Percentiles rank a stretch among this genome's conserved stretches.
These are phyloP conservation scores for Monosporascus cannonballus DNA, from an alignment of 2,329 filamentous ascomycete genomes.

Conservation along the genomic window DNA sequence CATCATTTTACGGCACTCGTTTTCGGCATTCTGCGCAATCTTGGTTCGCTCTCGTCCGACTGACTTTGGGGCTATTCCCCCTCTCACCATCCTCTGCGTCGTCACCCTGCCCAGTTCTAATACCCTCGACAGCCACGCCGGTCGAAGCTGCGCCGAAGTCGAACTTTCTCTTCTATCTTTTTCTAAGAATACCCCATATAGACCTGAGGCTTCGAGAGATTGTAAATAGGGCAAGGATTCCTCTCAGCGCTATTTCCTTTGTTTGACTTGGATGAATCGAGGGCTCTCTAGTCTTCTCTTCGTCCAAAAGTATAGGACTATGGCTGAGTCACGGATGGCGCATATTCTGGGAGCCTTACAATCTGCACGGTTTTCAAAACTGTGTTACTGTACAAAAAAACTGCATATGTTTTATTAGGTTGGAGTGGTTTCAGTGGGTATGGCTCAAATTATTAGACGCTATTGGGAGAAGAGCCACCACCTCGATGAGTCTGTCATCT, in stretches of 20 bases:
- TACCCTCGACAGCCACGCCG: slow-evolving; percentile 20
- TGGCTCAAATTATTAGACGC: not conserved
- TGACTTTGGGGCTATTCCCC: slow-evolving; percentile 17
- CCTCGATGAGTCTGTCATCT: not conserved
- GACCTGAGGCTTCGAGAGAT: slow-evolving; percentile 20
- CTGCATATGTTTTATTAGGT: not conserved
- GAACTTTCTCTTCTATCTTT: slow-evolving; percentile 9
- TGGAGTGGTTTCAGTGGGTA: not conserved
- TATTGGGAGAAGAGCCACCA: not conserved
- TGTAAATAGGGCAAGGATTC: slow-evolving; percentile 19
- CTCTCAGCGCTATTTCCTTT: slow-evolving; percentile 25
- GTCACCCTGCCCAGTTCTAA: slow-evolving; percentile 22
- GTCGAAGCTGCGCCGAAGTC: slow-evolving; percentile 11
- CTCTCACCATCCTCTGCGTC: slow-evolving; percentile 13
- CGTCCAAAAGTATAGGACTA: not conserved
- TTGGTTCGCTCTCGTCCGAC: slow-evolving; percentile 20
- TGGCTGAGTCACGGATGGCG: not conserved
- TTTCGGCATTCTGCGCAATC: slow-evolving; percentile 20
- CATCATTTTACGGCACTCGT: slow-evolving; percentile 22
- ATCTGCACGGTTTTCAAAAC: not conserved
- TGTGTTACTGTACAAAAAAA: not conserved
- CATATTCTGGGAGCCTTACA: not conserved
- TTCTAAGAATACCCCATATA: slow-evolving; percentile 26
- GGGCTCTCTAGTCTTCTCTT: slow-evolving; percentile 6
- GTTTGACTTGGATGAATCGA: slow-evolving; percentile 16